Base-by-base conservation (phyloP, 176 grass and related monocot species). In the Oryza nivara region DNA sequence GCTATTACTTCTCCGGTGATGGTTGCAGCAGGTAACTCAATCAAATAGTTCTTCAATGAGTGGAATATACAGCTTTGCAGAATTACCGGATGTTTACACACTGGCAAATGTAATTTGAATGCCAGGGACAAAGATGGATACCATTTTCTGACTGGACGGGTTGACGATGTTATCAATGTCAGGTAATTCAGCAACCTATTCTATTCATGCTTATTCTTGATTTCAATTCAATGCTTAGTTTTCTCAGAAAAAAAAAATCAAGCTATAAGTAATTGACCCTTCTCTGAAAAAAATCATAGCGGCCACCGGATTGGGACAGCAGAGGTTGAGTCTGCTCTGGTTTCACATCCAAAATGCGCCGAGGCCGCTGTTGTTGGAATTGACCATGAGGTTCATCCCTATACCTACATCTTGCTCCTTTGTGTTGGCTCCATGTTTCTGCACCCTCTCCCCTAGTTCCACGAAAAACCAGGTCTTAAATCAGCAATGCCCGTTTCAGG, bases 1-100 rank as follows among this genome's bases (percentile, higher is more conserved):
- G 96, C 71, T 99, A 99, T 82, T 96, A 99, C 87, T 99, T 99
- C 82, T 92, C 96, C 4, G 96, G 96, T 17, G 96, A 99, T 91
- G 96, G 96, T 71, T 96, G 96, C 87, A 91, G 91, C 44, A 96
- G 96, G 96, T 98, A 90, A 56, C 2, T 19, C 6, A 23, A 75
- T 41, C 71, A 61, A 60, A 32, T 67, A 14, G 32, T 68, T 70
- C 26, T 66, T 86, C 9, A 76, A 15, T 43, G 1, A 48, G 17
- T 61, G 67, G 34, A 70, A 22, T 20, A 54, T 17, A 82, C 70
- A 47, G 17, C 8, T 82, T 51, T 56, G 23, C 16, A 68, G 70
- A 20, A 84, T 54, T 80, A 60, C 73, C 2, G 30, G 20, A 4
- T 85, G 56, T 74, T 85, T 82, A 11, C 17, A 75, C 20, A 36